Percentiles rank a stretch among this genome's conserved stretches.
phyloP scores from a whole-genome alignment of 2,329 filamentous ascomycete genomes.

The Penicillium sp. region DNA sequence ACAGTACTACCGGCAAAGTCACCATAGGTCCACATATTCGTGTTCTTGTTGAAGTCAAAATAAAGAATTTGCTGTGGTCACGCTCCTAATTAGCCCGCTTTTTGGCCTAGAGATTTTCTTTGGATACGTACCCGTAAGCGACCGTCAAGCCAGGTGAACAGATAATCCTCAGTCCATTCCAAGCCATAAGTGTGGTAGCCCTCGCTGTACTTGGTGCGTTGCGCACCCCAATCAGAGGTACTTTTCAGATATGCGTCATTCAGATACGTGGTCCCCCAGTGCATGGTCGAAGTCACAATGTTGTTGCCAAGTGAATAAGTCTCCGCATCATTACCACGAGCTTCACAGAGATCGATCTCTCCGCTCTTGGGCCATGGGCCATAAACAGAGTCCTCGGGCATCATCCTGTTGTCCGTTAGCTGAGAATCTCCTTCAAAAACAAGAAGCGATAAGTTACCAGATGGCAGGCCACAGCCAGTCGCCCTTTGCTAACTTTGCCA shows the following conservation, averaged over 20 bases:
- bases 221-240: conserved; percentile 5
- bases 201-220: conserved; percentile 13
- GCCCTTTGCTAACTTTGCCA: conserved; percentile 52
- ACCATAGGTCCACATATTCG: conserved; percentile 38
- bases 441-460: conserved; percentile 36
- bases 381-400: conserved; percentile 50
- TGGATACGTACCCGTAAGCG: conserved; percentile 10
- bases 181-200: conserved; percentile 54
- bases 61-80: conserved; percentile 33
- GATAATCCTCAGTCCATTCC: conserved; percentile 53
- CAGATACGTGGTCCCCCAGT: conserved; percentile 16
- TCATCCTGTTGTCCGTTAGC: conserved; percentile 42
- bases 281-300: conserved; percentile 40
- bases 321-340: conserved; percentile 46
- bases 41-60: conserved; percentile 28
- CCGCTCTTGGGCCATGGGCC: conserved; percentile 53
- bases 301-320: conserved; percentile 42
- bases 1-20: conserved; percentile 42
- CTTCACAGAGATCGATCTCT: conserved; percentile 56
- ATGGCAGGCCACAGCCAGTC: conserved; percentile 57
- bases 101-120: not conserved
- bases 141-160: conserved; percentile 55
- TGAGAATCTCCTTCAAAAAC: not conserved
- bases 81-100: not conserved
- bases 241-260: conserved; percentile 6